Evolutionary conservation across 2,329 filamentous ascomycete genomes (phyloP).

Genomic region (Triangularia setosa): DNA sequence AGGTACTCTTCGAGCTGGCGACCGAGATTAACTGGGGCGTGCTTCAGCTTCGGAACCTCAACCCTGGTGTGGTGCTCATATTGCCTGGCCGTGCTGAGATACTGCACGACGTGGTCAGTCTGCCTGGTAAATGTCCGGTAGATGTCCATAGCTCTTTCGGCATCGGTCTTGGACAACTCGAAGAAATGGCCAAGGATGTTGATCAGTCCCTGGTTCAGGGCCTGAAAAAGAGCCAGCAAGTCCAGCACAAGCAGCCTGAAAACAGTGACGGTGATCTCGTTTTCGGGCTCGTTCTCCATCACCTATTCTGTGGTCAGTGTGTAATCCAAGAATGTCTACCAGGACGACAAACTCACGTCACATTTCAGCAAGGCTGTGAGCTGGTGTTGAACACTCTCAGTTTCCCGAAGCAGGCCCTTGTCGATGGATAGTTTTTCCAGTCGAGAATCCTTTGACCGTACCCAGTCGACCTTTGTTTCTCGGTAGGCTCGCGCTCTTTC

Average conservation of each 20-base stretch:
- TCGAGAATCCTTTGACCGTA: constrained; percentile 74
- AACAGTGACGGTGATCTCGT: constrained; percentile 92
- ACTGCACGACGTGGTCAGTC: constrained; percentile 89
- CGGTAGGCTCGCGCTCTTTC: constrained; percentile 78
- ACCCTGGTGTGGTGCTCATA: constrained; percentile 90
- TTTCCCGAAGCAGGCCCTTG: constrained; percentile 88
- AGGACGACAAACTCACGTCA: constrained; percentile 43
- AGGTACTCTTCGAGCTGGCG: constrained; percentile 91
- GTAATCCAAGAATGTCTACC: neutral
- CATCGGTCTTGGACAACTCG: constrained; percentile 93
- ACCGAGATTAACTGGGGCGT: constrained; percentile 88
- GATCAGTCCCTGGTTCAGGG: constrained; percentile 95
- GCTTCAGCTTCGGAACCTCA: constrained; percentile 94
- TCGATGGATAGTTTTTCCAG: constrained; percentile 84
- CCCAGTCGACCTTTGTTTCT: constrained; percentile 85
- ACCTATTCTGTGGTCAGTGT: constrained; percentile 45
- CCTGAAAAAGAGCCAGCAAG: constrained; percentile 83
- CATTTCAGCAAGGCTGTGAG: constrained; percentile 82
- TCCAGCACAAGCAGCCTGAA: constrained; percentile 90
- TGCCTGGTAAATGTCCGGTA: constrained; percentile 90
- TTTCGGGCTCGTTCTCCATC: constrained; percentile 82
- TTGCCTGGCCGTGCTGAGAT: constrained; percentile 78
- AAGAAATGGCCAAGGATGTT: constrained; percentile 97
- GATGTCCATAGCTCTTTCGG: constrained; percentile 83
- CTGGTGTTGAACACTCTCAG: constrained; percentile 84